These are phyloP conservation scores for Hanseniaspora thailandica DNA, from an alignment of 805 yeast genomes.

Conservation along the genomic window DNA sequence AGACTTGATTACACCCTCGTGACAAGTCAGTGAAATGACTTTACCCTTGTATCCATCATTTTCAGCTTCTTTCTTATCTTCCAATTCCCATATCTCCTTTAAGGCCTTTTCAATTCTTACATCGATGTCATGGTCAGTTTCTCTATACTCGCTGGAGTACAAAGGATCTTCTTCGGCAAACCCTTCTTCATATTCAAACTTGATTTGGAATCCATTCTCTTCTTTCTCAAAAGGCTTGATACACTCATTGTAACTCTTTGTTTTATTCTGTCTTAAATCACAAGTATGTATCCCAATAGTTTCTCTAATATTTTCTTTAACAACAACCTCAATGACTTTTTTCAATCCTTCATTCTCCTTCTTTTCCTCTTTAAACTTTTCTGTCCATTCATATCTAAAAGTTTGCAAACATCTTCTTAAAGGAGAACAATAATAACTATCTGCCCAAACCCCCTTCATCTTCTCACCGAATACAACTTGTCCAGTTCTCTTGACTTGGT, in stretches of 20 bases:
- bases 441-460: conserved; percentile 44
- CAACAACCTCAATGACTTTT: conserved; percentile 17
- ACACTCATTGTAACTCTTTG: conserved; percentile 30
- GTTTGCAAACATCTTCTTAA: conserved; percentile 55
- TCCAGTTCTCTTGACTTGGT: conserved; percentile 43
- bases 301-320: conserved; percentile 45
- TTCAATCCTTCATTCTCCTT: neutral
- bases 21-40: conserved; percentile 43
- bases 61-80: conserved; percentile 10
- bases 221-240: neutral
- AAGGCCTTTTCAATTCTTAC: conserved; percentile 38
- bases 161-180: conserved; percentile 41
- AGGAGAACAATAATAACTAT: conserved; percentile 47
- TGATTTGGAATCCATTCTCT: conserved; percentile 23
- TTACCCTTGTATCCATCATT: conserved; percentile 11
- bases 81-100: conserved; percentile 24
- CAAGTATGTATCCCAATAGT: conserved; percentile 50
- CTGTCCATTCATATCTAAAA: conserved; percentile 42
- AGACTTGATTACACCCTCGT: conserved; percentile 49
- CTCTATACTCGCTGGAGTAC: conserved; percentile 38
- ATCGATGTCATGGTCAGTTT: conserved; percentile 39
- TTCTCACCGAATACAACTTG: conserved; percentile 19
- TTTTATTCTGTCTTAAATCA: conserved; percentile 38
- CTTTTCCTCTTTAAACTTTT: conserved; percentile 38
- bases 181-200: conserved; percentile 35